Evolutionary conservation across 371 early-diverging fungal genomes (phyloP), one percentile per base, ranked within the genome.

Genomic region (Mortierella sp.): DNA sequence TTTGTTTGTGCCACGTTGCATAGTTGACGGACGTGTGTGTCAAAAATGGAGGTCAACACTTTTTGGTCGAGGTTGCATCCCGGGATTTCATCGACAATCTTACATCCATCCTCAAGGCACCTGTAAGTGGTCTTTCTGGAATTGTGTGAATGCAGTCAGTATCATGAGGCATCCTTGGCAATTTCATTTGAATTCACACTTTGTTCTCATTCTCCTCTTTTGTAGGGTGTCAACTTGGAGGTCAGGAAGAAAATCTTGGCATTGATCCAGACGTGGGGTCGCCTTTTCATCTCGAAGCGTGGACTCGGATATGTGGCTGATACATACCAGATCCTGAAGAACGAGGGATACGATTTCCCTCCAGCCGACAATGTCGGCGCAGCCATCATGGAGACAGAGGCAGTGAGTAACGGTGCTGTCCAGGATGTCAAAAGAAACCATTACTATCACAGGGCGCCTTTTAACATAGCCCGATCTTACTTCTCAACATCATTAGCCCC

Each of bases 11-110:
- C 55, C 71, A 71, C 51, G 71, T 32, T 74, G 1, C 35, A 21
- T 79, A 96, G 97, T 88, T 98, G 54, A 90, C 95, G 0, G 99
- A 99, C 87, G 93, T 95, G 27, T 97, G 97, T 84, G 96, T 98
- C 46, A 99, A 99, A 88, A 99, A 99, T 87, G 95, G 96, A 41
- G 99, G 99, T 1, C 88, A 90, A 63, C 93, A 93, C 54, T 97
- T 99, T 83, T 89, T 98, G 54, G 91, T 92, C 12, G 98, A 98
- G 81, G 88, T 98, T 32, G 95, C 98, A 2, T 92, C 95, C 18
- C 90, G 96, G 68, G 99, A 97, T 49, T 98, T 98, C 87, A 91
- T 97, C 80, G 98, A 98, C 83, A 92, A 93, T 76, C 81, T 98
- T 56, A 92, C 91, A 3, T 89, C 91, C 3, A 85, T 96, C 18